Base-by-base conservation (phyloP, 306 rosid genomes). In the Parietaria judaica region DNA sequence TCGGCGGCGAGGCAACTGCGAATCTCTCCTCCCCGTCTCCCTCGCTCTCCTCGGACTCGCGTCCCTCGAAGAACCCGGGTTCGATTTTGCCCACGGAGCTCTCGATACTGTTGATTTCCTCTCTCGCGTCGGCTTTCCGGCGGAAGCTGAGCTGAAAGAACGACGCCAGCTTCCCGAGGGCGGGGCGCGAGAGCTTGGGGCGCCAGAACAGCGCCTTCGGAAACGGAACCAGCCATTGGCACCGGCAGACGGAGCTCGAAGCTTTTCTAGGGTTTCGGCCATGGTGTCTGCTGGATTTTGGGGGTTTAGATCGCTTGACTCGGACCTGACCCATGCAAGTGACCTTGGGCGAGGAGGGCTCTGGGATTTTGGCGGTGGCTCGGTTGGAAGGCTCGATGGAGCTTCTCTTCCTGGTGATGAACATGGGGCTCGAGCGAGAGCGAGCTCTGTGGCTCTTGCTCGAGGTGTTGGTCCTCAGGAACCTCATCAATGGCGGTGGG, bases 301-400 rank as follows among this genome's bases (percentile, higher is more conserved):
- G 35, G 10, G 14, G 1, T 68, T 14, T 3, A 35, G 54, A 31
- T 60, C 36, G 3, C 43, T 11, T 16, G 46, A 81, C 87, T 6
- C 87, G 79, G 5, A 90, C 97, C 58, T 87, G 96, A 0, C 97
- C 97, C 84, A 90, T 90, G 87, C 97, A 91, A 1, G 97, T 91
- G 61, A 91, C 97, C 47, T 91, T 91, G 0, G 96, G 97, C 44
- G 97, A 91, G 54, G 97, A 80, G 1, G 98, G 98, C 75, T 91
- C 97, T 66, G 83, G 94, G 6, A 95, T 83, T 72, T 85, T 95
- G 49, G 73, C 72, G 69, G 83, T 59, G 12, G 77, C 12, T 1
- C 7, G 35, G 17, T 13, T 35, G 14, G 53, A 49, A 5, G 45
- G 7, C 9, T 41, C 45, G 9, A 41, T 41, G 15, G 60, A 1